Percentiles rank a stretch among this genome's conserved stretches.
Conservation (phyloP, 192 early-diverging fungal genomes). For the Linnemannia schmuckeri region DNA sequence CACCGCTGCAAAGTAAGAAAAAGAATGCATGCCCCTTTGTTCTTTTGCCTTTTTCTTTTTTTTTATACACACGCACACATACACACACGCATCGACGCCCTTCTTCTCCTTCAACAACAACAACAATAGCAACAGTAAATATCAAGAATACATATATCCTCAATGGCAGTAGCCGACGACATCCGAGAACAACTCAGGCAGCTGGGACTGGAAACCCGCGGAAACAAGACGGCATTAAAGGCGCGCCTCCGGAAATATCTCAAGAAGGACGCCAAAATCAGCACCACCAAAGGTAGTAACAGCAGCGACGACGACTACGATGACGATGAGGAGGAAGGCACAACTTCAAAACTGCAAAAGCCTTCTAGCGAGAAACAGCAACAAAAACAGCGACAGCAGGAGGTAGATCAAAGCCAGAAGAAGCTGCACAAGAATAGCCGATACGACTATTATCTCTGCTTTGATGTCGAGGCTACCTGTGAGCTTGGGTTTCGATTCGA, state of each 20-base stretch:
- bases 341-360: background rate
- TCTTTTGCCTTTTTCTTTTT: background rate
- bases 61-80: no score
- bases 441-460: constrained; percentile 75
- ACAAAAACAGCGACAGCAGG: background rate
- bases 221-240: constrained; percentile 62
- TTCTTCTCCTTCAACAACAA: background rate
- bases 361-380: background rate
- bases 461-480: constrained; percentile 91
- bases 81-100: background rate
- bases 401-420: background rate
- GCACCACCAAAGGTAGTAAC: background rate
- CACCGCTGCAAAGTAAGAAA: background rate
- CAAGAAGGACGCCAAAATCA: constrained; percentile 33
- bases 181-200: constrained; percentile 45
- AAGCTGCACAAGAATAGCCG: constrained; percentile 33
- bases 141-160: background rate
- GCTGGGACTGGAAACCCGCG: constrained; percentile 61
- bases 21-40: background rate
- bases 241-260: constrained; percentile 56
- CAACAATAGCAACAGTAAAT: background rate
- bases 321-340: constrained; percentile 5
- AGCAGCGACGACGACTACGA: background rate
- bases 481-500: constrained; percentile 65
- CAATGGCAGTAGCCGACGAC: constrained; percentile 24